Base-by-base conservation (phyloP, 2,329 filamentous ascomycete species). In the Thielaviopsis ethacetica region DNA sequence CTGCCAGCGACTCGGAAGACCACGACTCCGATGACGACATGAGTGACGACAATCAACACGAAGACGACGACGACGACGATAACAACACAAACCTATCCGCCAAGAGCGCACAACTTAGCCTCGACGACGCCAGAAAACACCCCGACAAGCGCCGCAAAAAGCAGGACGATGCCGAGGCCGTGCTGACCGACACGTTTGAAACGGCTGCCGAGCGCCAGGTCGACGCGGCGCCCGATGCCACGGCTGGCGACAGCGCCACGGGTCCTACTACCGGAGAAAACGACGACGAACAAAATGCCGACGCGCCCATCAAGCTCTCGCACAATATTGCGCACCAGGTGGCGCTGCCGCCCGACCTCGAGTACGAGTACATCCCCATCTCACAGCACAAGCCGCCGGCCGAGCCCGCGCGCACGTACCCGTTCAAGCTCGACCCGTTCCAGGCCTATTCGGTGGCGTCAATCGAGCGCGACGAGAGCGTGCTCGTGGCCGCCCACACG, bases 321-420 rank as follows among this genome's bases (percentile, higher is more conserved):
- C 94, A 98, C 75, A 95, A 98, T 74, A 95, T 98, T 66, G 91
- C 95, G 72, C 93, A 98, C 76, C 91, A 98, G 73, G 93, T 97
- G 65, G 88, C 93, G 13, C 77, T 98, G 21, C 93, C 93, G 2
- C 91, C 91, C 10, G 88, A 95, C 69, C 87, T 94, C 59, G 88
- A 94, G 72, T 95, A 95, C 75, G 86, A 91, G 69, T 96, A 95
- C 68, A 79, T 95, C 19, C 91, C 91, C n/a, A 88, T 98, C 57
- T 94, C 90, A 22, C 80, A 95, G 72, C 93, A 98, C 76, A 90
- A 90, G 70, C 76, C 89, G n/a, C 90, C 91, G 12, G 86, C 84
- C 60, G 83, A 87, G 63, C 93, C 93, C 1, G 93, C 93, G 21
- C 81, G 88, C 63, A 82, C 77, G 38, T 98, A 86, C 77, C 81